Percentiles rank a stretch among this genome's conserved stretches.
Evolutionary conservation across 2,329 filamentous ascomycete species (phyloP).

Genomic region (Periglandula ipomoeae): DNA sequence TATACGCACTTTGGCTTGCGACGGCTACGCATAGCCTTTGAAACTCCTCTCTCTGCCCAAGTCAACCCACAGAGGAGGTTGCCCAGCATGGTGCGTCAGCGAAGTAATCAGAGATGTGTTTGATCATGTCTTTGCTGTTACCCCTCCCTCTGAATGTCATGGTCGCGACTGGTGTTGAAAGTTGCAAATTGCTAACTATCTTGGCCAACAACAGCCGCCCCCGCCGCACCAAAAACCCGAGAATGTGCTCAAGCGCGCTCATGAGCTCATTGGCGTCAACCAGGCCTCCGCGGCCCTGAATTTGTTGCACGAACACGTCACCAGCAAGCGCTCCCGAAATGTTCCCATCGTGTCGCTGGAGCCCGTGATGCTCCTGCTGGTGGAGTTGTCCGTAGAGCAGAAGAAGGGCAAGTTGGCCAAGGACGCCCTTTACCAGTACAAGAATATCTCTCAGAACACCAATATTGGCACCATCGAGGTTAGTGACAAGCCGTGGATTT

Average conservation of each 20-base stretch:
- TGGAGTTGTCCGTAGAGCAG: conserved; percentile 92
- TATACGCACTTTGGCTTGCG: conserved; percentile 27
- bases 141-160: conserved; percentile 15
- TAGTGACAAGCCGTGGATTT: conserved; percentile 15
- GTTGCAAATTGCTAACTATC: conserved; percentile 1
- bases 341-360: conserved; percentile 92
- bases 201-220: conserved; percentile 58
- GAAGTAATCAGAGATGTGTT: conserved; percentile 10
- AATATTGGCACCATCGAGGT: conserved; percentile 97
- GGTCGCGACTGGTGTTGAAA: conserved; percentile 2
- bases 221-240: conserved; percentile 96
- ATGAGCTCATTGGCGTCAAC: conserved; percentile 97
- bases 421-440: conserved; percentile 98
- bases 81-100: conserved; percentile 40
- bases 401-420: conserved; percentile 98
- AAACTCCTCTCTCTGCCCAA: conserved; percentile 28
- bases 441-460: conserved; percentile 99
- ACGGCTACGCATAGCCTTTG: conserved; percentile 27
- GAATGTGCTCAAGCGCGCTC: conserved; percentile 96
- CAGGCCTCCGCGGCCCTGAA: conserved; percentile 87
- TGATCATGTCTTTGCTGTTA: conserved; percentile 19
- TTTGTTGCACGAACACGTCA: conserved; percentile 98
- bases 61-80: conserved; percentile 37
- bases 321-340: conserved; percentile 95
- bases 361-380: conserved; percentile 96